phyloP scores from a whole-genome alignment of 192 early-diverging fungal species.

The Obelidium mucronatum region DNA sequence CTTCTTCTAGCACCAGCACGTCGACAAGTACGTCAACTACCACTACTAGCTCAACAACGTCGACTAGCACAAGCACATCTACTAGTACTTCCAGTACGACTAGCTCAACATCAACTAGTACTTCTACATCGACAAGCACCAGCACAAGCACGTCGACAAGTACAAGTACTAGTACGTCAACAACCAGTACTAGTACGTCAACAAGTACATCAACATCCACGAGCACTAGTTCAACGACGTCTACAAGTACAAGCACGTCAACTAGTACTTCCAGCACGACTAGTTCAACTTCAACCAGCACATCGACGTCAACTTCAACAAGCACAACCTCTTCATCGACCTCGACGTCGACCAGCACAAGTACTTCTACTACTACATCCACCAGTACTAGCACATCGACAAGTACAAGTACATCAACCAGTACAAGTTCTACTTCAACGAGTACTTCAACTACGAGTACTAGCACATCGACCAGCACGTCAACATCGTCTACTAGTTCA shows the following conservation, averaged over 20 bases:
- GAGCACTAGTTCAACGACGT: not conserved
- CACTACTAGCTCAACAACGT: not conserved
- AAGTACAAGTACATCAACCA: not conserved
- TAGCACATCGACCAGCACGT: slow-evolving; percentile 1
- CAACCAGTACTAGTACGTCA: slow-evolving; percentile 12
- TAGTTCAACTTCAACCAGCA: not conserved
- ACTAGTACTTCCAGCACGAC: slow-evolving; percentile 7
- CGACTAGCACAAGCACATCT: not conserved
- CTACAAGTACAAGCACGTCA: slow-evolving; percentile 2
- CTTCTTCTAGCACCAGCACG: slow-evolving; percentile 1
- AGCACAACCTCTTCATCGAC: not conserved
- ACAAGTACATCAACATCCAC: not conserved
- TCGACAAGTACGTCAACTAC: slow-evolving; percentile 5
- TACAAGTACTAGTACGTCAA: slow-evolving; percentile 21
- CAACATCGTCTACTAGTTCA: not conserved
- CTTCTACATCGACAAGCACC: not conserved
- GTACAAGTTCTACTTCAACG: not conserved
- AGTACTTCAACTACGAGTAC: not conserved
- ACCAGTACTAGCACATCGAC: not conserved
- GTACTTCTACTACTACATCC: not conserved
- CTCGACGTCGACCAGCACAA: not conserved
- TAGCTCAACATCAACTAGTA: not conserved
- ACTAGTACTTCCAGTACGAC: not conserved
- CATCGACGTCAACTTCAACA: slow-evolving; percentile 6
- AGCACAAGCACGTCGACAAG: slow-evolving; percentile 29